Base-by-base conservation (phyloP, 352 stramenopile species). In the Phytophthora megakarya region DNA sequence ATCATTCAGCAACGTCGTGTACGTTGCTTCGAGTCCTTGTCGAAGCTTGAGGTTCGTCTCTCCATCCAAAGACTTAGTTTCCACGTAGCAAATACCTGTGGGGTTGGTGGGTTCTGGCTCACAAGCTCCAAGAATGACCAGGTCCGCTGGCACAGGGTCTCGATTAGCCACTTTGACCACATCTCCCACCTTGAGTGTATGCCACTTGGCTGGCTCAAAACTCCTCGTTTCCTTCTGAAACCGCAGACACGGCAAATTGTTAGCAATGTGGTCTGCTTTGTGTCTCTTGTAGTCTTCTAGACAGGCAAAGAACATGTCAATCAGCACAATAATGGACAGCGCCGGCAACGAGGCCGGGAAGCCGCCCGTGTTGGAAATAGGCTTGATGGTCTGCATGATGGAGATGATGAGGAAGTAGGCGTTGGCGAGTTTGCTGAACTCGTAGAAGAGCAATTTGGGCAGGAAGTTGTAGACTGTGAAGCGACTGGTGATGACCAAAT, bases 351-450 rank as follows among this genome's bases (percentile, higher is more conserved):
- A 97, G 0, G 93, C 88, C 0, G 92, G 91, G 57, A 97, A 97
- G 8, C 88, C 86, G 19, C 89, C 83, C 21, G 93, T 97, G 69
- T 98, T 98, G 10, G 88, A 97, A 67, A 98, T 97, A 12, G 81
- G 78, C 64, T 92, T 92, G 75, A 98, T 84, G 7, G 82, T 93
- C 72, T 97, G 88, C 80, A 98, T 90, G 72, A 94, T 75, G 9
- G 90, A 96, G 48, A 98, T 97, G 39, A 97, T 60, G 9, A 98
- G 75, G 61, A 98, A 98, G 65, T 98, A 98, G 45, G 93, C 87
- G 67, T 98, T 98, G 39, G 93, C 93, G 43, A 97, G 75, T 61
- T 97, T 97, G 43, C 73, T 88, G 70, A 95, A 95, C 63, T 95
- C 87, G 72, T 94, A 96, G 45, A 93, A 96, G 19, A 98, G 77